A percentile compares a stretch with the other conserved stretches of the same genome.
Conservation (phyloP, 768 basidiomycete species). For the Pholiota molesta region DNA sequence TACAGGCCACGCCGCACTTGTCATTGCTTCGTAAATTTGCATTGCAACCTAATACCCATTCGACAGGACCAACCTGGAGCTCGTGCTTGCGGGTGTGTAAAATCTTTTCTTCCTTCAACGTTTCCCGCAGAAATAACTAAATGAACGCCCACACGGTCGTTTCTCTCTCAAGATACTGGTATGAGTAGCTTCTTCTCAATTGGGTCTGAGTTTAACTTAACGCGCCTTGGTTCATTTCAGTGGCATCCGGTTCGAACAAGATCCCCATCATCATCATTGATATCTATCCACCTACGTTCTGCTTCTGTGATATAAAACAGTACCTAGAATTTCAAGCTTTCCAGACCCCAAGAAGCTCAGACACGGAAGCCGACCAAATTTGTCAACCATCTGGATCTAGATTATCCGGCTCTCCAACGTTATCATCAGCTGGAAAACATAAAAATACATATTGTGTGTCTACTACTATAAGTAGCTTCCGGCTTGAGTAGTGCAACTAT, state of each 20-base stretch:
- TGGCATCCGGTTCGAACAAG: constrained; percentile 89
- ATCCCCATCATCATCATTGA: constrained; percentile 76
- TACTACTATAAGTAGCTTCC: constrained; percentile 54
- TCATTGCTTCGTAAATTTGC: neutral
- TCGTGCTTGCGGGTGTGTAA: constrained; percentile 85
- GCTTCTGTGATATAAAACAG: neutral
- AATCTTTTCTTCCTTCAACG: constrained; percentile 6
- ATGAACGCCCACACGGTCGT: constrained; percentile 11
- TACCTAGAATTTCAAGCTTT: constrained; percentile 17
- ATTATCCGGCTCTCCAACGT: constrained; percentile 22
- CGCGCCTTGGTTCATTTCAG: constrained; percentile 42
- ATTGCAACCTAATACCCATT: constrained; percentile 19
- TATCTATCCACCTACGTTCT: constrained; percentile 20
- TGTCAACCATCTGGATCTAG: constrained; percentile 15
- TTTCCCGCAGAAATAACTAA: constrained; percentile 18
- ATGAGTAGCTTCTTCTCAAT: constrained; percentile 21
- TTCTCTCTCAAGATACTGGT: constrained; percentile 47
- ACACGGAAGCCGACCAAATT: neutral
- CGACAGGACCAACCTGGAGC: constrained; percentile 85
- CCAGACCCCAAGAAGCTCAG: neutral
- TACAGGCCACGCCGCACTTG: constrained; percentile 8
- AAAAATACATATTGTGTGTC: constrained; percentile 61
- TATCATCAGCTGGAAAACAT: constrained; percentile 32
- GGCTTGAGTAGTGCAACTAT: constrained; percentile 49
- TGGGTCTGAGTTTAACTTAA: constrained; percentile 2